These are phyloP conservation scores for Amborella trichopoda DNA, from an alignment of 164 flowering plant genomes.

Conservation along the genomic window DNA sequence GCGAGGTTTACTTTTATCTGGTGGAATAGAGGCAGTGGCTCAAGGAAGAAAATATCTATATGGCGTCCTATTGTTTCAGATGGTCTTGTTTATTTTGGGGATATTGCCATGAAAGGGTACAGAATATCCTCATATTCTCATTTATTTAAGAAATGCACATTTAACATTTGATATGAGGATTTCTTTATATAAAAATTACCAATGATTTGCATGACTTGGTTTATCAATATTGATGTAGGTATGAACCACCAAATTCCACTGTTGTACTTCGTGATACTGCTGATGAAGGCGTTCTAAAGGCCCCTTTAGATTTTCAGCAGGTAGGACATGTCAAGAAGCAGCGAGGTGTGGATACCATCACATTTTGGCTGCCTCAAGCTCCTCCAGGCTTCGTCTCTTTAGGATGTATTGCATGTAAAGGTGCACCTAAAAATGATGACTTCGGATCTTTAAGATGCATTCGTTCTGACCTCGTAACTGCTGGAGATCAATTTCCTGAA, in stretches of 20 bases:
- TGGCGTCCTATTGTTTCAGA: conserved; percentile 88
- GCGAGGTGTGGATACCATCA: conserved; percentile 50
- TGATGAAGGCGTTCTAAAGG: conserved; percentile 43
- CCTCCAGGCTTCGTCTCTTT: conserved; percentile 90
- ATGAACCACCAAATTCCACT: conserved; percentile 79
- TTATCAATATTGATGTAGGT: too few relatives aligned
- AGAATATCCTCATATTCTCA: too few relatives aligned
- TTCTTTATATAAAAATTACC: not conserved
- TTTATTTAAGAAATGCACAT: too few relatives aligned
- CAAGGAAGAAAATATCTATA: conserved; percentile 73
- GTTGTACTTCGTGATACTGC: conserved; percentile 63
- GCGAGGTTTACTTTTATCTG: conserved; percentile 78
- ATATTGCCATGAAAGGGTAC: conserved; percentile 87
- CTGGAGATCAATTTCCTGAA: conserved; percentile 61
- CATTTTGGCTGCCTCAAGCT: conserved; percentile 91
- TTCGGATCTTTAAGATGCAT: conserved; percentile 62
- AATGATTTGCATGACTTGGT: not conserved
- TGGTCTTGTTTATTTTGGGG: conserved; percentile 83
- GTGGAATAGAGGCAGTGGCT: conserved; percentile 79
- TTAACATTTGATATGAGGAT: too few relatives aligned
- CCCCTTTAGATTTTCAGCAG: conserved; percentile 59
- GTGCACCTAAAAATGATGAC: conserved; percentile 57
- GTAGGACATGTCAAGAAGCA: conserved; percentile 86
- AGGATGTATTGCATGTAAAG: conserved; percentile 86
- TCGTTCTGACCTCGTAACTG: conserved; percentile 80